These are phyloP conservation scores for Sordaria brevicollis DNA, from an alignment of 495 filamentous ascomycete species.

Conservation along the genomic window DNA sequence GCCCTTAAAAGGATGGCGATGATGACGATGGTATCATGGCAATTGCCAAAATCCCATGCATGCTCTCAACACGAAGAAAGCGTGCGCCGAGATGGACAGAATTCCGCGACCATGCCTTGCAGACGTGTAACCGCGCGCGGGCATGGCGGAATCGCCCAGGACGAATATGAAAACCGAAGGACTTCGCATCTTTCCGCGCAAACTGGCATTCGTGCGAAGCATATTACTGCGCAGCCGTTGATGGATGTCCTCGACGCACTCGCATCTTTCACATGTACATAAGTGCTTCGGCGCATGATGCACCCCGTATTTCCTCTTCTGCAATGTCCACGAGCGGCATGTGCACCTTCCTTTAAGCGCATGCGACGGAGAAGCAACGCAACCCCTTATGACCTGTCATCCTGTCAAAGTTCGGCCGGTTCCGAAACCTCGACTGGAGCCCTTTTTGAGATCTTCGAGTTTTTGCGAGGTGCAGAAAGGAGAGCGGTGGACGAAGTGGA, in stretches of 20 bases:
- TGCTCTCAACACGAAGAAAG: neutral
- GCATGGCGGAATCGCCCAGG: neutral
- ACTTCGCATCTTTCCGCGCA: too few species aligned
- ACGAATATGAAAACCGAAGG: neutral
- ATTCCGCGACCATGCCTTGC: neutral
- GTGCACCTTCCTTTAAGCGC: neutral
- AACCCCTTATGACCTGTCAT: neutral
- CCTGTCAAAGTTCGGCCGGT: neutral
- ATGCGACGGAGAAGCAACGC: neutral
- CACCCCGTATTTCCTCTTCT: neutral
- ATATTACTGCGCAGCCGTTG: neutral
- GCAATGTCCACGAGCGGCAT: neutral
- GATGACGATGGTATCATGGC: neutral
- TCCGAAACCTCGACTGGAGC: neutral
- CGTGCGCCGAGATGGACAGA: neutral
- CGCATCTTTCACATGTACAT: neutral
- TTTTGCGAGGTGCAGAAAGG: neutral
- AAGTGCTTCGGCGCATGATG: neutral
- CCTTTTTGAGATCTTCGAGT: too few species aligned
- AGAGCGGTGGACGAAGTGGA: neutral
- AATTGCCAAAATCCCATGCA: neutral
- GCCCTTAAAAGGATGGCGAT: too few species aligned
- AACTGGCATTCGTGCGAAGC: too few species aligned
- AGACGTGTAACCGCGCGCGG: neutral
- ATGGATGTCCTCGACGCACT: neutral